phyloP scores from a whole-genome alignment of 2,329 filamentous ascomycete genomes.

The Verticillium dahliae region DNA sequence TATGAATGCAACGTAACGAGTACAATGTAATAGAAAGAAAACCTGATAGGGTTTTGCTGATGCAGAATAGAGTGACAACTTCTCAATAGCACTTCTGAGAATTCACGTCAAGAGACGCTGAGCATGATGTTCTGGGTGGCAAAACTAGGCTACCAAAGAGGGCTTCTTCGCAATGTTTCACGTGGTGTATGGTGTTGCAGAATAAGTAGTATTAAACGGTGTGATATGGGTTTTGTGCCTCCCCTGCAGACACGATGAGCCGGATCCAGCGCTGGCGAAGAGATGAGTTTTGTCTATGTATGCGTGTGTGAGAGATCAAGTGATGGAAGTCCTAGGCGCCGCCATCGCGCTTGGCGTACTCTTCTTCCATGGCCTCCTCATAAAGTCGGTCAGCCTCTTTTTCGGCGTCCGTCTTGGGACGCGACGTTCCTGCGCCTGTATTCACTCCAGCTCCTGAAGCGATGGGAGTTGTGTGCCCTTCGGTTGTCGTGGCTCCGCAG shows the following conservation, averaged over 20 bases:
- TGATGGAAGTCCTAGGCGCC: conserved; percentile 28
- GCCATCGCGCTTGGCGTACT: conserved; percentile 49
- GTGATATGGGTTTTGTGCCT: background rate
- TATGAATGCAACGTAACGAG: too few relatives aligned
- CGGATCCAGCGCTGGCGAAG: background rate
- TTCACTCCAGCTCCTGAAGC: conserved; percentile 38
- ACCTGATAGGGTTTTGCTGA: too few relatives aligned
- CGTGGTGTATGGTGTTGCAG: background rate
- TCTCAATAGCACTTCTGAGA: too few relatives aligned
- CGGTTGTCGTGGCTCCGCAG: background rate
- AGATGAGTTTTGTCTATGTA: too few relatives aligned
- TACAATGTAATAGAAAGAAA: too few relatives aligned
- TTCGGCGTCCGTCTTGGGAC: conserved; percentile 42
- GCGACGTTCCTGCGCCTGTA: conserved; percentile 38
- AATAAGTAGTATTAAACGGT: background rate
- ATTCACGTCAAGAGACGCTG: too few relatives aligned
- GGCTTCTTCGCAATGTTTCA: too few relatives aligned
- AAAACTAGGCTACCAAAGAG: too few relatives aligned
- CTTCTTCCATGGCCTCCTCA: conserved; percentile 47
- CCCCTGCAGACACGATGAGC: background rate
- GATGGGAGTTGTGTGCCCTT: background rate
- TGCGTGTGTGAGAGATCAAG: background rate
- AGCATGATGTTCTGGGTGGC: too few relatives aligned
- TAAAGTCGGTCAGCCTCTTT: conserved; percentile 42
- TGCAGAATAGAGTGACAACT: too few relatives aligned